Conservation (phyloP, 1,284 basidiomycete species). For the Cryptococcus floricola region DNA sequence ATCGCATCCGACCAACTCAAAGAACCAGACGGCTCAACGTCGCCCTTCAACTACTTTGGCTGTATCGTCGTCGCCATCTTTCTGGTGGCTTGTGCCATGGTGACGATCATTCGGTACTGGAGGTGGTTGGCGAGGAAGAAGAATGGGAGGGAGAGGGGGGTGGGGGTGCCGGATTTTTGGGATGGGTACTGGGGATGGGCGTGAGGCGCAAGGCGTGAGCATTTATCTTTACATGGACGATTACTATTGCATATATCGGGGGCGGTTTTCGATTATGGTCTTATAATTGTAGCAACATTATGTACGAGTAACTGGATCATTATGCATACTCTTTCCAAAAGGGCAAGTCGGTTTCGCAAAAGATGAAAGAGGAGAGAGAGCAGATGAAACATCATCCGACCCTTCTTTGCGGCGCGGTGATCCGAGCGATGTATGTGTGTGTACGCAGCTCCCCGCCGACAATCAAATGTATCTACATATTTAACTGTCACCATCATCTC, state of each 20-base stretch:
- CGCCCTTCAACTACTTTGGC: slow-evolving; percentile 40
- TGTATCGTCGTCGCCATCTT: slow-evolving; percentile 36
- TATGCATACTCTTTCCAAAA: too few species aligned
- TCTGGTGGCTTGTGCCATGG: slow-evolving; percentile 36
- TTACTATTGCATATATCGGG: neutral
- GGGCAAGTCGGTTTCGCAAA: too few species aligned
- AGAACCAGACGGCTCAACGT: slow-evolving; percentile 27
- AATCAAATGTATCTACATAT: too few species aligned
- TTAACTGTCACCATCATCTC: too few species aligned
- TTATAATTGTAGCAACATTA: neutral
- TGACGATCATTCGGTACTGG: slow-evolving; percentile 45
- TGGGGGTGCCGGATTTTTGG: slow-evolving; percentile 31
- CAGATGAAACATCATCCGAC: too few species aligned
- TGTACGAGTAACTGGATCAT: neutral
- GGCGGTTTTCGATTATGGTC: neutral
- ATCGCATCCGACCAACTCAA: slow-evolving; percentile 12
- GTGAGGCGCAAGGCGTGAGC: slow-evolving; percentile 6
- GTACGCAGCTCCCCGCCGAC: too few species aligned
- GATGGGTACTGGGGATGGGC: slow-evolving; percentile 44
- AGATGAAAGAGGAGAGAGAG: too few species aligned
- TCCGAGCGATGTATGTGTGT: too few species aligned
- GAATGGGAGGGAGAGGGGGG: slow-evolving; percentile 25
- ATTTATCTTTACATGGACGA: neutral
- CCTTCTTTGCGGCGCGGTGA: too few species aligned
- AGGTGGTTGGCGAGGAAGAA: slow-evolving; percentile 37